Evolutionary conservation across 2,329 filamentous ascomycete genomes (phyloP).

Genomic region (Helminthosporium solani): DNA sequence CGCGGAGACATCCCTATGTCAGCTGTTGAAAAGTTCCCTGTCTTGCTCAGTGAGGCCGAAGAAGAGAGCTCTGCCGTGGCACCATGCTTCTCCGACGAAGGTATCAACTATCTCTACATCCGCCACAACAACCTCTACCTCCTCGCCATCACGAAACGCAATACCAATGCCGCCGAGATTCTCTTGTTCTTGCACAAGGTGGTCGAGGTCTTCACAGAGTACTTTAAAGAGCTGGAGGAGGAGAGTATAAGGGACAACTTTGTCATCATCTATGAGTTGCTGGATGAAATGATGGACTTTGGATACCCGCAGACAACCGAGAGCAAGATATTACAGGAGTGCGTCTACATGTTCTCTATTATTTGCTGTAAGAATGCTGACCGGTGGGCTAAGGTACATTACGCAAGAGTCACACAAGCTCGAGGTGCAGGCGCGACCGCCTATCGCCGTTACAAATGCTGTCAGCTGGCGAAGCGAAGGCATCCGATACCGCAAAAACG

Average conservation of each 20-base stretch:
- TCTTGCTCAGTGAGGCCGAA: slow-evolving; percentile 95
- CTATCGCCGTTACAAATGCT: slow-evolving; percentile 96
- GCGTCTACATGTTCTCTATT: slow-evolving; percentile 24
- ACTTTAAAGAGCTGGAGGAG: slow-evolving; percentile 98
- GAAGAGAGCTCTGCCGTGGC: slow-evolving; percentile 97
- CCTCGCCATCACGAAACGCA: slow-evolving; percentile 95
- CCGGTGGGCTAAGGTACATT: slow-evolving; percentile 67
- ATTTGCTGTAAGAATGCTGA: slow-evolving; percentile 4
- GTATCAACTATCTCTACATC: slow-evolving; percentile 99
- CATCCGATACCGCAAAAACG: slow-evolving; percentile 98
- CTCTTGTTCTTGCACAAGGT: slow-evolving; percentile 97
- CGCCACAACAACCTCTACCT: slow-evolving; percentile 99
- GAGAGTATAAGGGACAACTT: slow-evolving; percentile 99
- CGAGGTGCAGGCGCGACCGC: slow-evolving; percentile 91
- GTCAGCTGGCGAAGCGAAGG: slow-evolving; percentile 98
- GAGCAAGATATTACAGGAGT: slow-evolving; percentile 95
- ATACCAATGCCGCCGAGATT: slow-evolving; percentile 98
- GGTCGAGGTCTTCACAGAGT: slow-evolving; percentile 98
- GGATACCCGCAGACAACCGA: slow-evolving; percentile 98
- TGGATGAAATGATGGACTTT: slow-evolving; percentile 99
- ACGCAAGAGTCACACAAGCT: slow-evolving; percentile 99
- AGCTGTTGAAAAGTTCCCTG: slow-evolving; percentile 94
- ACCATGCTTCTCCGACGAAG: slow-evolving; percentile 96
- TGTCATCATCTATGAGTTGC: slow-evolving; percentile 96
- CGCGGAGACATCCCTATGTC: slow-evolving; percentile 99